Base-by-base conservation (phyloP, 139 green algal species). In the Chlorella sp. region DNA sequence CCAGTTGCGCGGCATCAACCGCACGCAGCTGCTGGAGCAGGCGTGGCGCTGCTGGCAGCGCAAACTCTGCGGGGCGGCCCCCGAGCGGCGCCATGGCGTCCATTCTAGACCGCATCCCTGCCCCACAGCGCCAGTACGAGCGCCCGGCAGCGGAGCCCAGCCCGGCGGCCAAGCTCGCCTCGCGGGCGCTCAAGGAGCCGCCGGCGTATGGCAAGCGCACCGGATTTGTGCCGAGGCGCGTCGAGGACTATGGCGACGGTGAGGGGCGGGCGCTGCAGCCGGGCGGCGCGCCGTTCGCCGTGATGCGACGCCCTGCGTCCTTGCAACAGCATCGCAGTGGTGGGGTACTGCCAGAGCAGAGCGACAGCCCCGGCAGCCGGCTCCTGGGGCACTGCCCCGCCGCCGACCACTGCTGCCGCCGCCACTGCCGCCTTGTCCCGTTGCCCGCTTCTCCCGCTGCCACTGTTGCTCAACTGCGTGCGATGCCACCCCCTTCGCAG, bases 231-330 rank as follows among this genome's bases (percentile, higher is more conserved):
- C 96, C 96, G 0, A 81, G 94, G 11, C 86, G 85, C 20, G 79
- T 89, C 30, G 92, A 94, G 26, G 96, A 99, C 86, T 99, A 96
- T 89, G 94, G 93, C 14, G 95, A 96, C 88, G 97, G 96, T 41
- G 17, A 76, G 78, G 54, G 95, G 93, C 43, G 69, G 30, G 48
- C 28, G 36, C 20, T 40, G 22, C 51, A 60, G 51, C 51, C 24
- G 51, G 2, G 13, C 2, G 51, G 13, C 13, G 2, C 13, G 13
- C 51, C 51, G 51, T 60, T 60, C 51, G 51, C 13, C 51, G 51
- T 24, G 51, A 60, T 60, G 51, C 51, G 16, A 16, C 13, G 13
- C 51, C 51, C 14, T 2, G 51, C 51, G 2, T 11, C 51, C 13
- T 60, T 20, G 51, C 51, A 60, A 24, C 51, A 2, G 13, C 14